A percentile compares a stretch with the other conserved stretches of the same genome.
These are phyloP conservation scores for Cystofilobasidium capitatum DNA, from an alignment of 768 basidiomycete genomes.

Conservation along the genomic window DNA sequence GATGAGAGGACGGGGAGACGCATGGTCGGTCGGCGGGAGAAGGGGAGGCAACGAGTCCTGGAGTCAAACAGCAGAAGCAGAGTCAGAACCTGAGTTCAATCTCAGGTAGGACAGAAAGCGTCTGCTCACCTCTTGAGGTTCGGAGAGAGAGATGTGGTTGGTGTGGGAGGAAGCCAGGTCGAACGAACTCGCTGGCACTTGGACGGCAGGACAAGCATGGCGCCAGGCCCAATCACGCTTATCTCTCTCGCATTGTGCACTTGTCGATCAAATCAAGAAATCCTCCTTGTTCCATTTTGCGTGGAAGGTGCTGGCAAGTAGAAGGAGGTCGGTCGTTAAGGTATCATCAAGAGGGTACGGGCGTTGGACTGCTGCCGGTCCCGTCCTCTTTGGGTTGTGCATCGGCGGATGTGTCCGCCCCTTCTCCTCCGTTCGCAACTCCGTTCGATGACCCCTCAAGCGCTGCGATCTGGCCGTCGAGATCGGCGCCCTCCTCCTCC, in stretches of 20 bases:
- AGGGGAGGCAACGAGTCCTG: background rate
- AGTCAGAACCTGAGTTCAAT: background rate
- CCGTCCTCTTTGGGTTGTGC: background rate
- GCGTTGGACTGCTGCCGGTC: too few species aligned
- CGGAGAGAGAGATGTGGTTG: background rate
- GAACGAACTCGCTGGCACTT: background rate
- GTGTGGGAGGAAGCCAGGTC: background rate
- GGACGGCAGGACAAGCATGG: background rate
- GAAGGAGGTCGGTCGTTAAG: too few species aligned
- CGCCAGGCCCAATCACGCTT: background rate
- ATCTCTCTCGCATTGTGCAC: background rate
- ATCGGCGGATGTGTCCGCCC: background rate
- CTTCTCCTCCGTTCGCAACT: background rate
- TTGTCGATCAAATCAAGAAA: background rate
- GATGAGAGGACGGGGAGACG: background rate
- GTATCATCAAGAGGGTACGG: too few species aligned
- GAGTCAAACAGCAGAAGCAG: background rate
- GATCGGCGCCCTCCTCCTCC: slow-evolving; percentile 1
- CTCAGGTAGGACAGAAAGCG: background rate
- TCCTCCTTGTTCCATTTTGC: background rate
- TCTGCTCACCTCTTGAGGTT: background rate
- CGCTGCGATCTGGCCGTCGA: slow-evolving; percentile 16
- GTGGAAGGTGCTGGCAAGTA: too few species aligned
- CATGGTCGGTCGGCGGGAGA: background rate
- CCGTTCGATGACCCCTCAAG: slow-evolving; percentile 10